Base-by-base conservation (phyloP, 805 yeast species). In the Wickerhamia fluorescens region DNA sequence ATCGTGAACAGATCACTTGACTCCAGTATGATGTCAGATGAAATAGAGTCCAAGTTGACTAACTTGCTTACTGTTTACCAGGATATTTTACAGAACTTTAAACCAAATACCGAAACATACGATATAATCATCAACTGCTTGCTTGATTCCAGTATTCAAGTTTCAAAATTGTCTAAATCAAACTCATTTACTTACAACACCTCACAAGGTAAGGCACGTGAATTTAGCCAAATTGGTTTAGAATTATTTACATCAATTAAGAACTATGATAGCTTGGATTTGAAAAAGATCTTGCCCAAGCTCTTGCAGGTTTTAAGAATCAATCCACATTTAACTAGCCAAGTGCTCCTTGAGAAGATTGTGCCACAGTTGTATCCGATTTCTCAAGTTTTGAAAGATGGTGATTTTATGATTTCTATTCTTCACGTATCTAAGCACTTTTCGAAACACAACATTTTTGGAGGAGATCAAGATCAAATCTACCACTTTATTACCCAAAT, bases 61-160 rank as follows among this genome's bases (percentile, higher is more conserved):
- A 72, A 68, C 30, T 49, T 81, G 34, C 55, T 81, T 38, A 77
- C 74, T 13, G 75, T 78, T 20, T 81, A 81, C 46, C 82, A 81
- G 28, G 87, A 78, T 42, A 56, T 79, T 47, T 59, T 81, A 21
- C 45, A 33, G 4, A 63, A 60, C 36, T 35, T 73, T 22, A 76
- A 72, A 45, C 92, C 92, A 11, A 61, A 68, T 15, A 43, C 49
- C 23, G 58, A 57, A 12, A 78, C 83, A 6, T 80, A 73, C 49
- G 59, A 70, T 41, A 48, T 56, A 2, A 49, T 71, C 4, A 56
- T 81, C 25, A 52, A 56, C 14, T 66, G 71, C 17, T 57, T 81
- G 16, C 58, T 79, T 29, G 53, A 56, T 22, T 75, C 78, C 44
- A 33, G 71, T 69, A 13, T 61, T 45, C 38, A 15, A 12, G 35